Percentiles rank a stretch among this genome's conserved stretches.
These are phyloP conservation scores for Nannochloropsis gaditana DNA, from an alignment of 108 stramenopile genomes.

Conservation along the genomic window DNA sequence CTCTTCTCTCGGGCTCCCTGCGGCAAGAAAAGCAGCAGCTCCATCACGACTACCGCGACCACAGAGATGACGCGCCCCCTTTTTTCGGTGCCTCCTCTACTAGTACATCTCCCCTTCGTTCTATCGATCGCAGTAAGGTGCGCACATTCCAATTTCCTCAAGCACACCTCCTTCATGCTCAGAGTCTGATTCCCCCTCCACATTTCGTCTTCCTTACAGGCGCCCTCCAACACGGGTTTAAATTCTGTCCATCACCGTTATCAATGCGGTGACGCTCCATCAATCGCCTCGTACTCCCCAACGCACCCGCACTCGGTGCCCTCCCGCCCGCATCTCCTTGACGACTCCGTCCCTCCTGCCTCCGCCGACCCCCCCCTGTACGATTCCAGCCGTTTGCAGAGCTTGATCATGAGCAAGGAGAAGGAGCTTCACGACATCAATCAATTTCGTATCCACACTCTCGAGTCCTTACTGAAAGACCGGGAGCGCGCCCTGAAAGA, in stretches of 20 bases:
- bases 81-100: not conserved
- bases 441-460: not conserved
- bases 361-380: not conserved
- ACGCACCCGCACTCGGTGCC: no score
- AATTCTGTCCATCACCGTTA: no score
- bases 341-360: not conserved
- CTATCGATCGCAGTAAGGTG: not conserved
- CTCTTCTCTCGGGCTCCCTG: not conserved
- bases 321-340: no score
- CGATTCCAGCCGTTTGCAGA: not conserved
- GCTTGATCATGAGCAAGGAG: not conserved
- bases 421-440: slow-evolving; percentile 15
- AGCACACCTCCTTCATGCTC: not conserved
- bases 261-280: no score
- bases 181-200: not conserved
- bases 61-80: not conserved
- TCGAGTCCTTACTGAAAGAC: not conserved
- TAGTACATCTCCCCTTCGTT: not conserved
- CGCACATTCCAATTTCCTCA: not conserved
- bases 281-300: no score
- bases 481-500: not conserved
- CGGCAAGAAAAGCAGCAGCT: not conserved
- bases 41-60: not conserved
- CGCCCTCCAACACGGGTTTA: no score
- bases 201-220: no score